Evolutionary conservation across 305 asterid genomes (phyloP).

Genomic region (Vinca major): DNA sequence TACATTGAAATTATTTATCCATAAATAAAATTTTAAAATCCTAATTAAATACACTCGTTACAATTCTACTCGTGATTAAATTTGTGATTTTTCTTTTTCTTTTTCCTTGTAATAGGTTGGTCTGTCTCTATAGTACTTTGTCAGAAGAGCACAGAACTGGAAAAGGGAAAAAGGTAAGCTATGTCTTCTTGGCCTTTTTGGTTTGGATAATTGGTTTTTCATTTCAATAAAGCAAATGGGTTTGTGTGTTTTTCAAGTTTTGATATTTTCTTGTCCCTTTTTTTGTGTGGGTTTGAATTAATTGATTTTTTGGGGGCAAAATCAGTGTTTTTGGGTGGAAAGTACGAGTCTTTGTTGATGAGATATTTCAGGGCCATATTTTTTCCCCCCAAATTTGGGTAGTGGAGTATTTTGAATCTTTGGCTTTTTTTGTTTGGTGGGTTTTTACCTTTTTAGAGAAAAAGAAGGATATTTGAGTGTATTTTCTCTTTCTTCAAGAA

Average conservation of each 20-base stretch:
- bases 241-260: conserved; percentile 2
- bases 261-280: too few species aligned
- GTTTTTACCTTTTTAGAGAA: conserved; percentile 39
- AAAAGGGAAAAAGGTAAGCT: conserved; percentile 10
- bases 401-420: conserved; percentile 29
- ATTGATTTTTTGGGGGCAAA: neutral
- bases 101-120: conserved; percentile 8
- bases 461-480: conserved; percentile 43
- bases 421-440: conserved; percentile 28
- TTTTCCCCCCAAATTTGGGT: conserved; percentile 19
- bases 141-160: conserved; percentile 1
- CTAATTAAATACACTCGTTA: too few species aligned
- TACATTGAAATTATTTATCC: too few species aligned
- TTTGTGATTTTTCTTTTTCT: conserved; percentile 7
- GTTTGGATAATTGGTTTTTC: conserved; percentile 1
- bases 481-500: conserved; percentile 28
- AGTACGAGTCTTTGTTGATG: conserved; percentile 5
- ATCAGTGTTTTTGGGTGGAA: conserved; percentile 11
- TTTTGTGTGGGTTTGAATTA: neutral
- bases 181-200: neutral
- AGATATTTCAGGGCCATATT: conserved; percentile 13
- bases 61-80: too few species aligned
- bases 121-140: conserved; percentile 3
- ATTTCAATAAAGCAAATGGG: neutral
- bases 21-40: too few species aligned